Evolutionary conservation across 2,329 filamentous ascomycete genomes (phyloP).

Genomic region (Ophiostoma triangulosporum): DNA sequence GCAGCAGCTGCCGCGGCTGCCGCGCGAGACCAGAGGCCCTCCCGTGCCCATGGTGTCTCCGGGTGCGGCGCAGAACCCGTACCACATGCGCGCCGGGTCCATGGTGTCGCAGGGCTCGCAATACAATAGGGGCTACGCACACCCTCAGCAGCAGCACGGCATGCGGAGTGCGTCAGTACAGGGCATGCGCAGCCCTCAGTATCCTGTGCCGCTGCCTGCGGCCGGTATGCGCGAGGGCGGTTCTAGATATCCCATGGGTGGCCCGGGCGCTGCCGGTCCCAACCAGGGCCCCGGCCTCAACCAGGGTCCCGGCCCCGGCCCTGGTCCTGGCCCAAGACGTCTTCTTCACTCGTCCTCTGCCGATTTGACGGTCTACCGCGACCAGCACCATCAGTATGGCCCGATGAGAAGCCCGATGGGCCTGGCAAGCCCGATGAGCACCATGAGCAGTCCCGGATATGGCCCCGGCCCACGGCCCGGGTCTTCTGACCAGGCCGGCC

Average conservation of each 20-base stretch:
- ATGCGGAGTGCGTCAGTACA: not conserved
- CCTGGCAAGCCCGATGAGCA: no score
- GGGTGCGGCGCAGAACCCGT: not conserved
- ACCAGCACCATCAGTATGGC: not conserved
- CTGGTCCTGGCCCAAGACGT: not conserved
- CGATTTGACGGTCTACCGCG: not conserved
- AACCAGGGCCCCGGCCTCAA: not conserved
- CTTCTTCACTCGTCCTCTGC: not conserved
- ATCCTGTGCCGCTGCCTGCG: not conserved
- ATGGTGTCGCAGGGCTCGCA: not conserved
- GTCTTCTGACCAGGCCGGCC: not conserved
- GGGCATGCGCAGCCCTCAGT: not conserved
- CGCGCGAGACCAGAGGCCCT: not conserved
- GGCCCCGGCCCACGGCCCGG: not conserved
- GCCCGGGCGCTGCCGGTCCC: not conserved
- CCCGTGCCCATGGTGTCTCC: not conserved
- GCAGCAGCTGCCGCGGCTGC: conserved; percentile 7
- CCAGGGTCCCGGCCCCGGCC: not conserved
- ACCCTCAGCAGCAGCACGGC: not conserved
- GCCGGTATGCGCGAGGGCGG: not conserved
- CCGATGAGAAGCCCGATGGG: not conserved
- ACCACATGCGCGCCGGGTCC: conserved; percentile 1
- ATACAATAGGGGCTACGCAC: not conserved
- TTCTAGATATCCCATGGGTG: not conserved
- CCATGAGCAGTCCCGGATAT: not conserved